These are phyloP conservation scores for Solanum corneliomulleri DNA, from an alignment of 257 asterid genomes.

Conservation along the genomic window DNA sequence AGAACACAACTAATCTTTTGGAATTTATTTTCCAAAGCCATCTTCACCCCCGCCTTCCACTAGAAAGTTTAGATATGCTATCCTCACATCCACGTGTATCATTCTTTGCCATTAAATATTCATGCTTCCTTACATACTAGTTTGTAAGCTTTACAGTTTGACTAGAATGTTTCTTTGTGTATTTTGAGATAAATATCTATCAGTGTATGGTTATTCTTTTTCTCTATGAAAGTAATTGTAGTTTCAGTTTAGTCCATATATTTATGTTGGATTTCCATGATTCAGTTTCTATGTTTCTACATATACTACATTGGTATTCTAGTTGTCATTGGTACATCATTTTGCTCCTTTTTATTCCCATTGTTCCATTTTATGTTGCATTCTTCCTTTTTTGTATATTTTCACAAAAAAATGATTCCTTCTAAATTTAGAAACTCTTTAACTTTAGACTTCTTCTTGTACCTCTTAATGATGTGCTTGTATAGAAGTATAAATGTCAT, in stretches of 20 bases:
- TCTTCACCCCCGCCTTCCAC: conserved; percentile 37
- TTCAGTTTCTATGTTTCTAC: background rate
- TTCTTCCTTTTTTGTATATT: background rate
- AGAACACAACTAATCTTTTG: conserved; percentile 35
- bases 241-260: background rate
- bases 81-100: background rate
- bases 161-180: background rate
- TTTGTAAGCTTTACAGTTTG: background rate
- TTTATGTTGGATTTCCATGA: background rate
- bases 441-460: background rate
- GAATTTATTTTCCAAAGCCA: conserved; percentile 83
- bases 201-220: background rate
- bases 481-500: background rate
- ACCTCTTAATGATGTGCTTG: background rate
- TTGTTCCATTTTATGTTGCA: background rate
- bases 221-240: background rate
- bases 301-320: background rate
- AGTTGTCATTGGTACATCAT: background rate
- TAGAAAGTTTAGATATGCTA: conserved; percentile 19
- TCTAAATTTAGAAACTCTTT: background rate
- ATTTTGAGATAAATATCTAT: background rate
- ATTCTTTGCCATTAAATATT: background rate
- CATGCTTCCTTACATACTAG: background rate
- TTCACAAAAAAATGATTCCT: background rate
- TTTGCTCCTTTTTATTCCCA: background rate